Percentiles rank a stretch among this genome's conserved stretches.
Conservation (phyloP, 139 green algal species). For the Dunaliella primolecta region DNA sequence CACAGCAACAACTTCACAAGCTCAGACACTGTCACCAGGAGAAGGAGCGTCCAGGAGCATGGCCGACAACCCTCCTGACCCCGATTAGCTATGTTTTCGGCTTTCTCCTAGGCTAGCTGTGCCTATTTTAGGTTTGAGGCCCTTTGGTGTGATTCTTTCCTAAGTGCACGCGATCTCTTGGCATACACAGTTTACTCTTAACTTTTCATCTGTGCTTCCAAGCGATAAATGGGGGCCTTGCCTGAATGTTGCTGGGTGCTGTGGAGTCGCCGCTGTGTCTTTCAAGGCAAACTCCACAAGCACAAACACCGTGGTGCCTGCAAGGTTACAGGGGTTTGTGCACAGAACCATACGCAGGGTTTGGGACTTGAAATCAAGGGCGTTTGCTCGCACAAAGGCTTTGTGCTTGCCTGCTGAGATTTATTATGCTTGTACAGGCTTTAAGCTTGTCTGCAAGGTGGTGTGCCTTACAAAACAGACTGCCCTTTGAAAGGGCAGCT, state of each 20-base stretch:
- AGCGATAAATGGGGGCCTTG: not conserved
- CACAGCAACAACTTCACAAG: too few relatives aligned
- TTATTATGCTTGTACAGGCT: not conserved
- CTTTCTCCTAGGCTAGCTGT: not conserved
- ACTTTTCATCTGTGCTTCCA: not conserved
- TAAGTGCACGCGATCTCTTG: not conserved
- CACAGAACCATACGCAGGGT: not conserved
- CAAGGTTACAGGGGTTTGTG: too few relatives aligned
- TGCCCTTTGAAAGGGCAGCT: too few relatives aligned
- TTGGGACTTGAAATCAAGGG: not conserved
- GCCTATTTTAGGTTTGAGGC: not conserved
- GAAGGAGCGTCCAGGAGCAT: too few relatives aligned
- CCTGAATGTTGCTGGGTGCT: not conserved
- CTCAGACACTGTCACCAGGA: too few relatives aligned
- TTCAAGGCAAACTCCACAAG: not conserved
- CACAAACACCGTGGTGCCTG: not conserved
- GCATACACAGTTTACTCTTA: not conserved
- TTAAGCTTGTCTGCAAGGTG: not conserved
- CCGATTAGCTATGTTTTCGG: too few relatives aligned
- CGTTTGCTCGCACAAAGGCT: too few relatives aligned
- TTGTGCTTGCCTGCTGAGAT: too few relatives aligned
- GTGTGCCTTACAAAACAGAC: not conserved
- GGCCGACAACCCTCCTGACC: too few relatives aligned
- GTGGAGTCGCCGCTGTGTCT: not conserved
- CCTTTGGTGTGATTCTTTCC: not conserved